These are phyloP conservation scores for Neonectria neomacrospora DNA, from an alignment of 2,329 filamentous ascomycete genomes.

Conservation along the genomic window DNA sequence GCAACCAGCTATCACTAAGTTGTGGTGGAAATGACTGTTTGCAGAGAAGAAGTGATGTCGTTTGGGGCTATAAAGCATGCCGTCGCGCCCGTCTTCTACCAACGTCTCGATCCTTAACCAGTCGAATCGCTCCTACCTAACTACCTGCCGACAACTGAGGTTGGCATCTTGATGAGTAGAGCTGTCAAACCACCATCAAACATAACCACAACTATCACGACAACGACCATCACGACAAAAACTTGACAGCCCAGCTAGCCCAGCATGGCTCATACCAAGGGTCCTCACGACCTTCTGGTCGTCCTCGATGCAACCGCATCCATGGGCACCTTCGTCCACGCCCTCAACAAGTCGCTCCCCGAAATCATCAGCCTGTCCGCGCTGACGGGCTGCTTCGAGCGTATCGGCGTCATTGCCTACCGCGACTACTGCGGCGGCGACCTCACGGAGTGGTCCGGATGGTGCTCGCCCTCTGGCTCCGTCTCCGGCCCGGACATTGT, in stretches of 20 bases:
- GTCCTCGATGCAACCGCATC: slow-evolving; percentile 59
- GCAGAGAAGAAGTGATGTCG: not conserved
- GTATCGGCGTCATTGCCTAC: slow-evolving; percentile 62
- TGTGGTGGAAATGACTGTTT: slow-evolving; percentile 18
- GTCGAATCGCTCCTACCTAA: not conserved
- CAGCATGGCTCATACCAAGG: slow-evolving; percentile 33
- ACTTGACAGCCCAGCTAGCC: not conserved
- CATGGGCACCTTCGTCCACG: slow-evolving; percentile 55
- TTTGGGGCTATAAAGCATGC: slow-evolving; percentile 11
- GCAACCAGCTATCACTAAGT: not conserved
- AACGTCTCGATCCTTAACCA: not conserved
- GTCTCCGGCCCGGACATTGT: slow-evolving; percentile 31
- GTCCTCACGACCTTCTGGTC: slow-evolving; percentile 57
- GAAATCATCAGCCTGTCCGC: slow-evolving; percentile 62
- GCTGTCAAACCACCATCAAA: not conserved
- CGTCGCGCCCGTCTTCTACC: not conserved
- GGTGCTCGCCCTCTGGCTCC: slow-evolving; percentile 48
- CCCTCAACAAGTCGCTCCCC: slow-evolving; percentile 59
- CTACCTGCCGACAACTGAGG: not conserved
- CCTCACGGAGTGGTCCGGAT: slow-evolving; percentile 61
- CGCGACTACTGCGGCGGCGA: slow-evolving; percentile 56
- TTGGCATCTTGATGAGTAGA: slow-evolving; percentile 5
- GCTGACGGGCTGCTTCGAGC: slow-evolving; percentile 60
- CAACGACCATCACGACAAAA: slow-evolving; percentile 7
- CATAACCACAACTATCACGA: not conserved